These are phyloP conservation scores for Blepharisma stoltei DNA, from an alignment of 73 alveolate genomes.

Conservation along the genomic window DNA sequence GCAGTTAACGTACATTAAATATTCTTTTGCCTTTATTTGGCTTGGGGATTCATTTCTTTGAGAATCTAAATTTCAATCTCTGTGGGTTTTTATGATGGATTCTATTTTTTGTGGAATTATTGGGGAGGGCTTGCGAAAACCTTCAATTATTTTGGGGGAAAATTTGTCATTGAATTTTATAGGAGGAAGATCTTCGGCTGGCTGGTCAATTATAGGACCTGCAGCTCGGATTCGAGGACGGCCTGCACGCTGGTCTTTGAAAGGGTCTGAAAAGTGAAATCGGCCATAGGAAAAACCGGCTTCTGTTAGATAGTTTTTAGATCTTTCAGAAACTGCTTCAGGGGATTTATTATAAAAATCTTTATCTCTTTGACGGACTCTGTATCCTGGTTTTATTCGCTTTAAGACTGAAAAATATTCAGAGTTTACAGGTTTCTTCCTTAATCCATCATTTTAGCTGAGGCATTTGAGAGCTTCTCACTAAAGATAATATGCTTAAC, in stretches of 20 bases:
- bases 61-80: background rate
- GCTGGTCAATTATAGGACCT: background rate
- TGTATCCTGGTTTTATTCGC: conserved; percentile 15
- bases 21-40: conserved; percentile 19
- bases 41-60: conserved; percentile 5
- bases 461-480: too few relatives aligned
- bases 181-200: background rate
- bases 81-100: background rate
- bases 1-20: background rate
- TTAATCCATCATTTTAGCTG: too few relatives aligned
- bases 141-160: background rate
- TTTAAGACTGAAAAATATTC: conserved; percentile 11
- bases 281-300: conserved; percentile 27
- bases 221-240: conserved; percentile 12
- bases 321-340: conserved; percentile 17
- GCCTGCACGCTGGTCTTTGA: background rate
- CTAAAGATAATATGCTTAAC: too few relatives aligned
- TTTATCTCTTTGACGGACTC: background rate
- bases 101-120: background rate
- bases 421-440: conserved; percentile 17
- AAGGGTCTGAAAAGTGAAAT: background rate
- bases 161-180: background rate
- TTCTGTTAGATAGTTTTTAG: background rate
- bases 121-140: background rate
- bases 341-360: background rate